phyloP scores from a whole-genome alignment of 2,329 filamentous ascomycete genomes.

The Cytospora piceicola region DNA sequence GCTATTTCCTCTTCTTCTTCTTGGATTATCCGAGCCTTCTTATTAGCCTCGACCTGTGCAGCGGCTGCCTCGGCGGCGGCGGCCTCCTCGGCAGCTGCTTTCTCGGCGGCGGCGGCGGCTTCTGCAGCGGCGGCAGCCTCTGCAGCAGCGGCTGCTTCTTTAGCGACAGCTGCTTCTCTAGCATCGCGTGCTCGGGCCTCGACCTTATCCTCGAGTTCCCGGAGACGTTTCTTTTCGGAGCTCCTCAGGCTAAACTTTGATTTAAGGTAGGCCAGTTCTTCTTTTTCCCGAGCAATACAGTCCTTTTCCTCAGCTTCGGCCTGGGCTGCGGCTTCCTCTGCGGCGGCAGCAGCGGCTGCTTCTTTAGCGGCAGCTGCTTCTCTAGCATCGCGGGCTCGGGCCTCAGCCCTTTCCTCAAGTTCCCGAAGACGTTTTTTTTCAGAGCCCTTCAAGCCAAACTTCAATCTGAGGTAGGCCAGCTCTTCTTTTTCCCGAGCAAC shows the following conservation, averaged over 20 bases:
- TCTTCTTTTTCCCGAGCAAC: constrained; percentile 1
- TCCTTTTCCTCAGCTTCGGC: constrained; percentile 34
- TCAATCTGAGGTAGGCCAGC: constrained; percentile 13
- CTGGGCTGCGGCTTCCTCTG: constrained; percentile 33
- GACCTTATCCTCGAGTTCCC: constrained; percentile 11
- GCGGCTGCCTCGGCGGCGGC: constrained; percentile 23
- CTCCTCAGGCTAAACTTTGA: constrained; percentile 20
- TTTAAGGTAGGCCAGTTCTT: constrained; percentile 18
- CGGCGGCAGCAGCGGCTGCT: neutral
- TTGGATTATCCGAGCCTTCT: constrained; percentile 16
- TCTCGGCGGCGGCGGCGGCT: neutral
- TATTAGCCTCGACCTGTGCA: constrained; percentile 18
- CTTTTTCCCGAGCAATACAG: constrained; percentile 17
- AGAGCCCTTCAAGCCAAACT: constrained; percentile 17
- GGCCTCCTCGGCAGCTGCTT: neutral
- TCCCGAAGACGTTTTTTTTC: constrained; percentile 23
- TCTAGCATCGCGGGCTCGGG: constrained; percentile 13
- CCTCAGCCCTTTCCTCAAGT: constrained; percentile 23
- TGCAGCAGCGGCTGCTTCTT: constrained; percentile 28
- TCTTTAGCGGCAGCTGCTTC: constrained; percentile 17
- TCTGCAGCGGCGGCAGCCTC: constrained; percentile 16
- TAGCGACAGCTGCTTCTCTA: constrained; percentile 8
- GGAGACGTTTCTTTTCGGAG: constrained; percentile 6
- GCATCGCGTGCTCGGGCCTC: neutral
- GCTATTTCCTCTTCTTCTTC: constrained; percentile 25